Base-by-base conservation (phyloP, 169 alveolate genomes). In the Eimeria maxima region DNA sequence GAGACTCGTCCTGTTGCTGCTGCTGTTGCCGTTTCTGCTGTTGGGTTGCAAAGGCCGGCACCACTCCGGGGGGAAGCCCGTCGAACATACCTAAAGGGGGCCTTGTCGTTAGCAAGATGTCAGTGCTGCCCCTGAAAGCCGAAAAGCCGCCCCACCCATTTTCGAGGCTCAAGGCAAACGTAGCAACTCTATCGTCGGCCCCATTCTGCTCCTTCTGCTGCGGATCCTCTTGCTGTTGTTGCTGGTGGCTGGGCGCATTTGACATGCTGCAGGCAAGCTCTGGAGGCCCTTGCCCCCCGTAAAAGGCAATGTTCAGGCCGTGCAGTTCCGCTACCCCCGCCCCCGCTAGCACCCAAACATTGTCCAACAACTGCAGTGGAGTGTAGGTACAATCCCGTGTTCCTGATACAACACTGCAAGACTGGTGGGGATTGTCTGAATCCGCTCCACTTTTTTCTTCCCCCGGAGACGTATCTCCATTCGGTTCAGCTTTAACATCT, bases 1-100 rank as follows among this genome's bases (percentile, higher is more conserved):
- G 57, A 71, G 42, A 20, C 14, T 71, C 81, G 47, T 22, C 47
- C 84, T 4, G 42, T 24, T 73, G 65, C 89, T 44, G 53, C 91
- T 53, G 47, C 91, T 53, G 91, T 76, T 83, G 76, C 55, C n/a
- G 74, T 57, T 83, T n/a, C 91, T 83, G 71, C 74, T 83, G 91
- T 33, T 83, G 91, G 45, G 55, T 10, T 27, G 53, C 24, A 1
- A 13, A 76, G 45, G 71, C 33, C 0, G 74, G 91, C 11, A 76
- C 74, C 53, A 83, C 63, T 22, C 74, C 91, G 10, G 74, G 76
- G 74, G 91, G 91, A 24, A 83, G 91, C 55, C 91, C 91, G 16
- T 55, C 76, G 50, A 84, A 84, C 6, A 84, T 14, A 4, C 55
- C 57, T 18, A 50, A 13, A 7, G 53, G 76, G 57, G 92, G 76